Evolutionary conservation across 306 rosid genomes (phyloP), one percentile per base, ranked within the genome.

Genomic region (Lathyrus sativus): DNA sequence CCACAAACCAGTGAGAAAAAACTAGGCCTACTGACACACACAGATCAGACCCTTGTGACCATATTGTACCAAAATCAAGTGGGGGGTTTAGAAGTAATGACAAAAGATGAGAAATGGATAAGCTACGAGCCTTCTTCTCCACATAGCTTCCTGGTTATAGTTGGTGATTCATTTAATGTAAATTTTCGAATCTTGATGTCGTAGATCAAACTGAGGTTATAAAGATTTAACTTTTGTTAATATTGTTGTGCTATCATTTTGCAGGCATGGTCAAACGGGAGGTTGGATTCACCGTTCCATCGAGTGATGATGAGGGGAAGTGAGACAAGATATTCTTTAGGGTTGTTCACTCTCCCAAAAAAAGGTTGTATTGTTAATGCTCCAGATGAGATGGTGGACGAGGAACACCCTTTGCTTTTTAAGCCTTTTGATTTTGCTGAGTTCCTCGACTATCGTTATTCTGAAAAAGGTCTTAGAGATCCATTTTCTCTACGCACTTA

Each of bases 1-100:
- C 91, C 95, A 60, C 50, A 81, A 81, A 88, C 82, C 56, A 70
- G 35, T 5, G 88, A 80, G 24, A 35, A 87, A 22, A 67, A 86
- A 72, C 0, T 80, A 41, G 95, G 95, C 1, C 55, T 88, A 10
- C 7, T 13, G 17, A 13, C 1, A 1, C 50, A 44, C 14, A 44
- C 17, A 44, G 50, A 44, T 6, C 50, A 44, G 6, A 0, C 4
- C 17, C n/a, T 44, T 13, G 6, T 5, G 2, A 44, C 50, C 50
- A 44, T 44, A 44, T 44, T 44, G 50, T 13, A 44, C 17, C 50
- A 44, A 13, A 44, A 44, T 44, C 17, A 44, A 13, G 50, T 44
- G 50, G 50, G 50, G 50, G 50, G 50, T 44, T 44, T 44, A 44
- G 50, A 44, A 13, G 50, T 44, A 6, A 13, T 44, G 50, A 44